These are phyloP conservation scores for Fragilariopsis cylindrus DNA, from an alignment of 108 stramenopile genomes.

Conservation along the genomic window DNA sequence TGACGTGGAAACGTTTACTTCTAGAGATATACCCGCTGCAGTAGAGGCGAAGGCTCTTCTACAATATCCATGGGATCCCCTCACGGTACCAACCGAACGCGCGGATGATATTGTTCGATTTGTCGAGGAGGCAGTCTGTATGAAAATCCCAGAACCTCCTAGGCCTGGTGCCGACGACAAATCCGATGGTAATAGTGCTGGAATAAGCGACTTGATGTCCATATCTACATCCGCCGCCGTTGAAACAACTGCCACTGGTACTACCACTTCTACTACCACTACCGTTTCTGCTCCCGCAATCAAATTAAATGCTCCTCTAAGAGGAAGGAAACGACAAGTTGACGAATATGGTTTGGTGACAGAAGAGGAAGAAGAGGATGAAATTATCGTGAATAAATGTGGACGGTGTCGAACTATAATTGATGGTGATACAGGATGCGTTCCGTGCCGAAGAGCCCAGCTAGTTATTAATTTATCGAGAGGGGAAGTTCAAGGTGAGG, in stretches of 20 bases:
- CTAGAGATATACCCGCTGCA: conserved; percentile 19
- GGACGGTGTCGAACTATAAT: conserved; percentile 63
- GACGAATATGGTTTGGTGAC: conserved; percentile 10
- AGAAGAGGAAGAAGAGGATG: conserved; percentile 17
- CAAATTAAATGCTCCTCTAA: conserved; percentile 13
- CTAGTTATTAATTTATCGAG: conserved; percentile 69
- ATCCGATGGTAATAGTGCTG: background rate
- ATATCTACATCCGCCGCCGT: too few relatives aligned
- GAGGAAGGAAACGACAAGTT: conserved; percentile 38
- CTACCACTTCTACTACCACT: too few relatives aligned
- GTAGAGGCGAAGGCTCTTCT: conserved; percentile 27
- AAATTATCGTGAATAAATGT: conserved; percentile 51
- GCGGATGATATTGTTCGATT: conserved; percentile 70
- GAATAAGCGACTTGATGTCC: conserved; percentile 29
- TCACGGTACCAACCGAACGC: conserved; percentile 56
- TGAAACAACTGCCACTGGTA: too few relatives aligned
- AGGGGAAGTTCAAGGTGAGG: conserved; percentile 14
- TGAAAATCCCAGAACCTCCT: conserved; percentile 55
- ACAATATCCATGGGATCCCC: conserved; percentile 29
- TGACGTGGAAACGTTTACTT: conserved; percentile 25
- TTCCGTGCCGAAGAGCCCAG: conserved; percentile 61
- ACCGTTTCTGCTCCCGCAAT: background rate
- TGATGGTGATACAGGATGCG: conserved; percentile 56
- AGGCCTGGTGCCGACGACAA: conserved; percentile 18
- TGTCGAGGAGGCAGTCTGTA: conserved; percentile 63